These are phyloP conservation scores for Penicillium verrucosum DNA, from an alignment of 2,329 filamentous ascomycete species.

Conservation along the genomic window DNA sequence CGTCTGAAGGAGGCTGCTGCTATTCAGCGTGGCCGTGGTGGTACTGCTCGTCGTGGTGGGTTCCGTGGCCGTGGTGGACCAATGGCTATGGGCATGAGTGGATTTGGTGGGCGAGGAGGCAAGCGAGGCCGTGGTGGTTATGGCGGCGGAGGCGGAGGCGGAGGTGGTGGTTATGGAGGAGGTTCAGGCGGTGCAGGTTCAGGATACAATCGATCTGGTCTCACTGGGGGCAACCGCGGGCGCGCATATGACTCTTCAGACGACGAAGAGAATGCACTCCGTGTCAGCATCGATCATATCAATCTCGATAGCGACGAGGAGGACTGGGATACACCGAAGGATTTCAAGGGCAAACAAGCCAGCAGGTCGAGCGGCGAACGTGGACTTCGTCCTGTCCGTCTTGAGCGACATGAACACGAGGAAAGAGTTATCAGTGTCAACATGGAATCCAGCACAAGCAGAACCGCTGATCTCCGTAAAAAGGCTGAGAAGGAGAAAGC, in stretches of 20 bases:
- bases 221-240: constrained; percentile 23
- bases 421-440: constrained; percentile 54
- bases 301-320: constrained; percentile 55
- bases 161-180: constrained; percentile 28
- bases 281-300: constrained; percentile 57
- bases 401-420: constrained; percentile 55
- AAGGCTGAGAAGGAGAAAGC: constrained; percentile 33
- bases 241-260: constrained; percentile 34
- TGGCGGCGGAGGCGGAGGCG: constrained; percentile 16
- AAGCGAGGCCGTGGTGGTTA: constrained; percentile 24
- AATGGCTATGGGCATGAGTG: constrained; percentile 26
- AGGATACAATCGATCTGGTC: constrained; percentile 27
- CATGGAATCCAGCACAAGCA: constrained; percentile 50
- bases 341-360: constrained; percentile 35
- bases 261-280: constrained; percentile 48
- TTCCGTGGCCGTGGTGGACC: constrained; percentile 32
- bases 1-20: constrained; percentile 41
- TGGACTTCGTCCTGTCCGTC: constrained; percentile 52
- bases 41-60: constrained; percentile 30
- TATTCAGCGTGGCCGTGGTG: constrained; percentile 36
- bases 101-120: constrained; percentile 26
- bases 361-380: constrained; percentile 22
- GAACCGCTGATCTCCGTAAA: constrained; percentile 42
- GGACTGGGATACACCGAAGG: constrained; percentile 23
- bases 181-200: constrained; percentile 27